A percentile compares a stretch with the other conserved stretches of the same genome.
Evolutionary conservation across 495 filamentous ascomycete genomes (phyloP).

Genomic region (Pyrenopolyporus hunteri): DNA sequence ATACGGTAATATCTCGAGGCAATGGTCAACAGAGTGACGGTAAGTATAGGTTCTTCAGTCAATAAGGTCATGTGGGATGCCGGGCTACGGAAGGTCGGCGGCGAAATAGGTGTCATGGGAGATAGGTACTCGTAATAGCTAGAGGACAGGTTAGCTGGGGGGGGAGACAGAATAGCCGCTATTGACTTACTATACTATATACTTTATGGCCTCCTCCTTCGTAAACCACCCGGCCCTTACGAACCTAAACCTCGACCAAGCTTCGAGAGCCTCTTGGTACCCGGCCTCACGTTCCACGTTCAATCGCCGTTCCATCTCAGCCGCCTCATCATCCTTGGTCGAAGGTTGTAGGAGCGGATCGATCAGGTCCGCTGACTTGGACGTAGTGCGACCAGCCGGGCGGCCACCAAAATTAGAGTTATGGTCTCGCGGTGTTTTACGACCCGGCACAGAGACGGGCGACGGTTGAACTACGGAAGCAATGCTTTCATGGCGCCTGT

Average conservation of each 20-base stretch:
- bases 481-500: conserved; percentile 36
- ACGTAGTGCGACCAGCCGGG: conserved; percentile 25
- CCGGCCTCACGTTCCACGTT: conserved; percentile 51
- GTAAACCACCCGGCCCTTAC: conserved; percentile 97
- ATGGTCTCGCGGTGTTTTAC: conserved; percentile 30
- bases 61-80: conserved; percentile 77
- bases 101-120: conserved; percentile 88
- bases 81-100: conserved; percentile 79
- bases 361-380: conserved; percentile 40
- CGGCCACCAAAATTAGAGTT: conserved; percentile 24
- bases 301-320: conserved; percentile 46
- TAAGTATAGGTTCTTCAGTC: conserved; percentile 87
- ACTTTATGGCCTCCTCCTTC: conserved; percentile 86
- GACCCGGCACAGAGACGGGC: conserved; percentile 32
- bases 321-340: conserved; percentile 39
- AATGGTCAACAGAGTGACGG: conserved; percentile 87
- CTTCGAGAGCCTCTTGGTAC: conserved; percentile 73
- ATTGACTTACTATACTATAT: conserved; percentile 80
- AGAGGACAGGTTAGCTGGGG: conserved; percentile 27
- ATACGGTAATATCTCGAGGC: conserved; percentile 84
- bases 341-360: conserved; percentile 40
- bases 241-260: conserved; percentile 89
- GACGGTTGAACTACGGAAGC: conserved; percentile 37
- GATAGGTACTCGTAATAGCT: conserved; percentile 91
- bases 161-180: background rate